These are phyloP conservation scores for Myriangium duriaei DNA, from an alignment of 2,329 filamentous ascomycete species.

Conservation along the genomic window DNA sequence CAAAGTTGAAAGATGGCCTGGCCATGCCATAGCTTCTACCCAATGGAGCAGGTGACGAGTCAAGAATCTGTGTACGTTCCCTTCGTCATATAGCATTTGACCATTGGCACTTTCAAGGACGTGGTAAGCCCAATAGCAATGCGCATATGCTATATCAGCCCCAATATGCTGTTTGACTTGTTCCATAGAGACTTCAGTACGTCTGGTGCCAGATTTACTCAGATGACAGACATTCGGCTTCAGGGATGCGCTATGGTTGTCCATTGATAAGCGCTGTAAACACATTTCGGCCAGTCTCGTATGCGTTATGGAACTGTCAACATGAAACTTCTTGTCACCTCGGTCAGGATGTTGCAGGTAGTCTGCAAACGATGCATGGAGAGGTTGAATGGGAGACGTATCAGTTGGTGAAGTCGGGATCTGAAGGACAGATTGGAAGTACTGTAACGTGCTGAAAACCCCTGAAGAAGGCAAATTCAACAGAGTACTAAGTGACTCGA, in stretches of 20 bases:
- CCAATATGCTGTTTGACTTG: background rate
- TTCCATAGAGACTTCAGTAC: background rate
- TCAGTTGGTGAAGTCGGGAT: background rate
- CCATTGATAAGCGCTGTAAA: background rate
- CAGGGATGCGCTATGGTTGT: background rate
- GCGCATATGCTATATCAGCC: background rate
- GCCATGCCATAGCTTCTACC: conserved; percentile 4
- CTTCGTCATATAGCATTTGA: background rate
- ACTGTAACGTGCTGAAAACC: background rate
- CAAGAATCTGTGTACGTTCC: background rate
- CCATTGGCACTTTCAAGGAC: background rate
- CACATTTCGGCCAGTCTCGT: background rate
- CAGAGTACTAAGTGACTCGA: background rate
- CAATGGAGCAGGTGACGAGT: background rate
- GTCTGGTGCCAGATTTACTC: background rate
- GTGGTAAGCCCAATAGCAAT: background rate
- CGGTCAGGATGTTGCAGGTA: background rate
- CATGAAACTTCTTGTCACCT: background rate
- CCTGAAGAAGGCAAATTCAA: background rate
- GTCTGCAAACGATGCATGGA: background rate
- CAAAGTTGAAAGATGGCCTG: background rate
- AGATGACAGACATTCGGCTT: background rate
- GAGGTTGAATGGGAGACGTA: background rate
- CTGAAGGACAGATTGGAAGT: background rate
- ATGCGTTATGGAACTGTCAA: background rate